Conservation (phyloP, 2,329 filamentous ascomycete genomes). For the Apiospora arundinis region DNA sequence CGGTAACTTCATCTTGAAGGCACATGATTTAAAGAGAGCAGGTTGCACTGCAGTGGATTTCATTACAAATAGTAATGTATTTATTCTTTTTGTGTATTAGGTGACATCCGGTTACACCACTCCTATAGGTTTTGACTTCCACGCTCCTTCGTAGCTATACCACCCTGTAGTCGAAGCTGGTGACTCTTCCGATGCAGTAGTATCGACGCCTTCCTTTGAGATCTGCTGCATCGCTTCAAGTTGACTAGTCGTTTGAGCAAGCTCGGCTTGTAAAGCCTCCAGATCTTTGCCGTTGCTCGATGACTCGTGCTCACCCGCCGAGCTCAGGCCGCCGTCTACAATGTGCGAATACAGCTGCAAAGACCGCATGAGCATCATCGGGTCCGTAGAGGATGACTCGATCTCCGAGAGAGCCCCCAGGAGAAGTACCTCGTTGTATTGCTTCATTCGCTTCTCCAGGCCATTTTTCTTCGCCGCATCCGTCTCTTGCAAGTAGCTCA, state of each 20-base stretch:
- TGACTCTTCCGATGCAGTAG: conserved; percentile 26
- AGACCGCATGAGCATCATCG: conserved; percentile 50
- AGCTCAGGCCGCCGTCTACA: conserved; percentile 33
- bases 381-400: conserved; percentile 48
- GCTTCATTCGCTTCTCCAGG: conserved; percentile 40
- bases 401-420: conserved; percentile 48
- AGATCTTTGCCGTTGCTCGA: neutral
- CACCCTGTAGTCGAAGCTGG: conserved; percentile 46
- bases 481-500: conserved; percentile 44
- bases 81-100: neutral
- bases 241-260: conserved; percentile 29
- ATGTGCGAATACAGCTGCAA: conserved; percentile 52
- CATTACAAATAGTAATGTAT: neutral
- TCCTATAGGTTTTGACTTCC: conserved; percentile 66
- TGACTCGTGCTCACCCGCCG: conserved; percentile 18
- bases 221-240: conserved; percentile 30
- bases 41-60: neutral
- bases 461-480: conserved; percentile 26
- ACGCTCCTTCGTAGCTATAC: conserved; percentile 57
- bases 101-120: conserved; percentile 40
- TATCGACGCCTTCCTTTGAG: conserved; percentile 7
- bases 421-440: conserved; percentile 46
- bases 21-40: neutral
- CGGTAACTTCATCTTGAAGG: neutral
- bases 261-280: neutral